Evolutionary conservation across 306 rosid genomes (phyloP).

Genomic region (Quercus rubra): DNA sequence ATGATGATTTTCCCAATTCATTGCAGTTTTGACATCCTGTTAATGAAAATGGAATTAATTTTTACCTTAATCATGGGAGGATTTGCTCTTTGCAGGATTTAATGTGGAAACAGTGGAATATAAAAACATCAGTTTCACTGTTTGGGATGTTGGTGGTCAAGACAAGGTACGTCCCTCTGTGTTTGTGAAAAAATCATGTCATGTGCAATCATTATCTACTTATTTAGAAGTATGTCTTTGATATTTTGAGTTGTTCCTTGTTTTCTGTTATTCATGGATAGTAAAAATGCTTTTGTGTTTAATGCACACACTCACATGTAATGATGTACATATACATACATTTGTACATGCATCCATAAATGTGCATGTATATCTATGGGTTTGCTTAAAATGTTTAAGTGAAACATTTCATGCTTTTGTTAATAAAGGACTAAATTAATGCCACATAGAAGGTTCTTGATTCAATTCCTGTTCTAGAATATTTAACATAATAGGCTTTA

Average conservation of each 20-base stretch:
- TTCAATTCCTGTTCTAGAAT: too few species aligned
- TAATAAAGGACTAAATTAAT: too few species aligned
- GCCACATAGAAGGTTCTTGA: too few species aligned
- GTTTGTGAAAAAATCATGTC: slow-evolving; percentile 12
- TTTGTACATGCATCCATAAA: too few species aligned
- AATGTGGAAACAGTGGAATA: slow-evolving; percentile 97
- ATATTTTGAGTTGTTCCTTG: background rate
- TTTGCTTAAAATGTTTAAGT: too few species aligned
- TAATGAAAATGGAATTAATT: background rate
- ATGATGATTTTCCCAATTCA: background rate
- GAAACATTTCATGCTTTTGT: too few species aligned
- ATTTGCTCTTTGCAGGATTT: slow-evolving; percentile 55
- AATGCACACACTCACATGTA: background rate
- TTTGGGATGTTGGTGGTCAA: slow-evolving; percentile 99
- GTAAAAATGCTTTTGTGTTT: background rate
- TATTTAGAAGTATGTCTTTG: background rate
- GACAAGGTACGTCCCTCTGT: slow-evolving; percentile 63
- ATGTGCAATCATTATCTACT: background rate
- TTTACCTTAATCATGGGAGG: background rate
- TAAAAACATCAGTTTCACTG: slow-evolving; percentile 99
- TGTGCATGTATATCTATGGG: too few species aligned
- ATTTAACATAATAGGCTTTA: too few species aligned
- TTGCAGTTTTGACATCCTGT: background rate
- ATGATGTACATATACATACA: too few species aligned
- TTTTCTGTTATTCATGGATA: background rate